Evolutionary conservation across 805 yeast genomes (phyloP).

Genomic region (Starmera caribaea): DNA sequence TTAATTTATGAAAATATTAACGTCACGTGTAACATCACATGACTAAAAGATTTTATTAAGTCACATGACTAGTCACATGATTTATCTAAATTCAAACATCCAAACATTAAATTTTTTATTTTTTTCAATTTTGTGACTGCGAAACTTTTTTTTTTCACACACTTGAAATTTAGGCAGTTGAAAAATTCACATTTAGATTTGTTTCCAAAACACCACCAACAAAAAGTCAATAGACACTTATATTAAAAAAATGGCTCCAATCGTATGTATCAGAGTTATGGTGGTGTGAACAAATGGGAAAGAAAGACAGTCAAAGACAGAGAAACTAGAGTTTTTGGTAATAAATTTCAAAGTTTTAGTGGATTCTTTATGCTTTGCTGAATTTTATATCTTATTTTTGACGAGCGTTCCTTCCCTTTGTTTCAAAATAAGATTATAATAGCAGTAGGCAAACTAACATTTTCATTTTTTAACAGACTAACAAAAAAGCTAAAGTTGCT

Average conservation of each 20-base stretch:
- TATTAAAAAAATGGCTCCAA: conserved; percentile 71
- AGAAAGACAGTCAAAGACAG: background rate
- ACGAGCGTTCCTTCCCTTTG: background rate
- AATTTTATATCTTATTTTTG: conserved; percentile 22
- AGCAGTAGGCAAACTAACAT: conserved; percentile 69
- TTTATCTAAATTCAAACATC: background rate
- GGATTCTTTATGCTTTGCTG: conserved; percentile 17
- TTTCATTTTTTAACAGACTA: conserved; percentile 42
- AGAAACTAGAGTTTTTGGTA: background rate
- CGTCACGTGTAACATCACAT: too few relatives aligned
- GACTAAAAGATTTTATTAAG: background rate
- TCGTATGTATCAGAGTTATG: conserved; percentile 46
- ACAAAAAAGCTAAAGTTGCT: conserved; percentile 73
- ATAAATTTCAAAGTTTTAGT: background rate
- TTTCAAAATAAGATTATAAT: conserved; percentile 15
- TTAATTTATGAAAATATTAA: too few relatives aligned
- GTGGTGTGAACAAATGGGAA: background rate
- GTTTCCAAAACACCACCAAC: conserved; percentile 1
- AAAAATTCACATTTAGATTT: too few relatives aligned
- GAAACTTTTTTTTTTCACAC: background rate
- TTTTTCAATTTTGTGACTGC: conserved; percentile 1
- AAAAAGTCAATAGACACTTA: conserved; percentile 2
- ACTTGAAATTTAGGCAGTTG: background rate
- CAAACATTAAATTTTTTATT: background rate
- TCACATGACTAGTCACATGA: background rate